Evolutionary conservation across 2,329 filamentous ascomycete genomes (phyloP).

Genomic region (Sclerotinia subarctica): DNA sequence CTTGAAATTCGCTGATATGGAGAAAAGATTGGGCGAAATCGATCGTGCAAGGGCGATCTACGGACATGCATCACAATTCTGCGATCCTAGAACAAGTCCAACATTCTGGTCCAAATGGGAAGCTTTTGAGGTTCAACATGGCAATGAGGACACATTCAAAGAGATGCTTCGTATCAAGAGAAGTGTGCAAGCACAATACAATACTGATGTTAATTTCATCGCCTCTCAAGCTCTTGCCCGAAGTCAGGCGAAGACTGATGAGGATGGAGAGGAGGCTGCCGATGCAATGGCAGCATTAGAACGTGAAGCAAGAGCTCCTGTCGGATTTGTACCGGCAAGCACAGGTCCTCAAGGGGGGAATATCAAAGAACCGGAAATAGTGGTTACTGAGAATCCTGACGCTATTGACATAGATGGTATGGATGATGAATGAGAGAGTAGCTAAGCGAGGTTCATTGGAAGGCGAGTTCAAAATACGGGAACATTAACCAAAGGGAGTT

Average conservation of each 20-base stretch:
- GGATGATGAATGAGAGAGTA: slow-evolving; percentile 28
- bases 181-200: slow-evolving; percentile 96
- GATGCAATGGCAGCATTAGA: slow-evolving; percentile 92
- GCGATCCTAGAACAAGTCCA: slow-evolving; percentile 85
- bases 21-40: slow-evolving; percentile 85
- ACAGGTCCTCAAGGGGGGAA: slow-evolving; percentile 66
- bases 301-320: slow-evolving; percentile 79
- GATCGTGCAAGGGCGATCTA: slow-evolving; percentile 94
- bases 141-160: slow-evolving; percentile 98
- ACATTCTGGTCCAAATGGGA: slow-evolving; percentile 98
- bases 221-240: slow-evolving; percentile 90
- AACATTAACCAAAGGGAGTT: slow-evolving; percentile 17
- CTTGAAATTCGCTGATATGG: slow-evolving; percentile 97
- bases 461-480: slow-evolving; percentile 10
- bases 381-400: slow-evolving; percentile 68
- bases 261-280: slow-evolving; percentile 46
- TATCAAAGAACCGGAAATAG: slow-evolving; percentile 42
- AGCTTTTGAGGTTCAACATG: slow-evolving; percentile 92
- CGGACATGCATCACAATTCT: slow-evolving; percentile 94
- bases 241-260: slow-evolving; percentile 57
- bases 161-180: slow-evolving; percentile 98
- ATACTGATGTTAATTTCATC: slow-evolving; percentile 98
- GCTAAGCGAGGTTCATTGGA: neutral
- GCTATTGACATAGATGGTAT: slow-evolving; percentile 73
- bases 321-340: slow-evolving; percentile 87